Evolutionary conservation across 768 basidiomycete genomes (phyloP).

Genomic region (Megacollybia marginata): DNA sequence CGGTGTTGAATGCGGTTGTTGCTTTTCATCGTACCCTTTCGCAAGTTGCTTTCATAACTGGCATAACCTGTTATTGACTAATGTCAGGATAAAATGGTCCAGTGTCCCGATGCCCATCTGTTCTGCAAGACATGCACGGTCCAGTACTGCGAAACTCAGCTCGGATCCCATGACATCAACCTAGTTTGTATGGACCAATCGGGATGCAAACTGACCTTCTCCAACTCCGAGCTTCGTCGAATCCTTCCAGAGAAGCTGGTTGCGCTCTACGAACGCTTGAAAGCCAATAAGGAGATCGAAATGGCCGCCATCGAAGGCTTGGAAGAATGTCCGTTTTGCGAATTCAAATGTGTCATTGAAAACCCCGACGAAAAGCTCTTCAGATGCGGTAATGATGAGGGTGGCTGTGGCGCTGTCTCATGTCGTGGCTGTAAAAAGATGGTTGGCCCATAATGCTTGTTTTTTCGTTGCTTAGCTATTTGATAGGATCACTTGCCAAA

Average conservation of each 20-base stretch:
- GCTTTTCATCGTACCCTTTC: constrained; percentile 66
- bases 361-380: constrained; percentile 32
- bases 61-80: neutral
- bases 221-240: constrained; percentile 59
- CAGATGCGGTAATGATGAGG: constrained; percentile 46
- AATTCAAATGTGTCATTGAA: constrained; percentile 78
- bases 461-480: constrained; percentile 2
- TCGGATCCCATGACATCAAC: constrained; percentile 54
- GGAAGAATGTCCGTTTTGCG: constrained; percentile 89
- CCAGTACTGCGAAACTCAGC: constrained; percentile 56
- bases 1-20: constrained; percentile 85
- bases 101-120: constrained; percentile 84
- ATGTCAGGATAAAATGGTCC: constrained; percentile 70
- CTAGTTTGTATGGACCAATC: constrained; percentile 81
- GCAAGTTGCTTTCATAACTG: constrained; percentile 31
- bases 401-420: constrained; percentile 60
- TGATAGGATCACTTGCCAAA: constrained; percentile 73
- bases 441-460: constrained; percentile 28
- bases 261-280: constrained; percentile 64
- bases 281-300: constrained; percentile 73
- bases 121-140: constrained; percentile 75
- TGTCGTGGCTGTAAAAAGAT: constrained; percentile 75
- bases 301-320: constrained; percentile 71
- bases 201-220: constrained; percentile 62
- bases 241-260: constrained; percentile 63